Evolutionary conservation across 192 early-diverging fungal species (phyloP).

Genomic region (Pecoramyces ruminantium): DNA sequence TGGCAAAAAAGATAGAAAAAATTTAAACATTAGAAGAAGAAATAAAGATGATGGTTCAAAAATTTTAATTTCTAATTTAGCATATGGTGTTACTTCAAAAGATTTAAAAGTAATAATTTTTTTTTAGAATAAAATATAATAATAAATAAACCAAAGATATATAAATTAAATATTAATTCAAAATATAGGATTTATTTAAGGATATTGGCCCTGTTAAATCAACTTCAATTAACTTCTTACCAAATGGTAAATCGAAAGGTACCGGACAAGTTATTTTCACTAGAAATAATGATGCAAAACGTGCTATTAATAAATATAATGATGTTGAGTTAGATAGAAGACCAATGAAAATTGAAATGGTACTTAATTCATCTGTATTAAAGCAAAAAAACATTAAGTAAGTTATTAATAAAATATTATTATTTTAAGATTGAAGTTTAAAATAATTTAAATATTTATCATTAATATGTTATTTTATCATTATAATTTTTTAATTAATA

Average conservation of each 20-base stretch:
- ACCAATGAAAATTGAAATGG: neutral
- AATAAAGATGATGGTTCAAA: neutral
- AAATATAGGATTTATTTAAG: neutral
- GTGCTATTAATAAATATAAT: neutral
- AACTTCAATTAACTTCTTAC: neutral
- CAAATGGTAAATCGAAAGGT: neutral
- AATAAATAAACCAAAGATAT: neutral
- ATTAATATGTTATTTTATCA: neutral
- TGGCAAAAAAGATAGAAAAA: too few relatives aligned
- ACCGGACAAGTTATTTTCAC: neutral
- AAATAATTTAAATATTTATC: too few relatives aligned
- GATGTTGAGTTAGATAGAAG: neutral
- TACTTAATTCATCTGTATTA: neutral
- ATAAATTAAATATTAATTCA: neutral
- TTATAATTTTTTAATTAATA: neutral
- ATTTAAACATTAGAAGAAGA: neutral
- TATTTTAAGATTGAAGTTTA: too few relatives aligned
- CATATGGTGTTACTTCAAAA: neutral
- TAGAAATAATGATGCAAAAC: neutral
- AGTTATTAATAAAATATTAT: too few relatives aligned
- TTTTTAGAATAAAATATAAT: too few relatives aligned
- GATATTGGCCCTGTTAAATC: neutral
- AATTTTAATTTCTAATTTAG: neutral
- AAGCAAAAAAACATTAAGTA: too few relatives aligned
- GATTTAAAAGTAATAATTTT: neutral